These are phyloP conservation scores for Leishmania major DNA, from an alignment of 208 protist genomes.

Conservation along the genomic window DNA sequence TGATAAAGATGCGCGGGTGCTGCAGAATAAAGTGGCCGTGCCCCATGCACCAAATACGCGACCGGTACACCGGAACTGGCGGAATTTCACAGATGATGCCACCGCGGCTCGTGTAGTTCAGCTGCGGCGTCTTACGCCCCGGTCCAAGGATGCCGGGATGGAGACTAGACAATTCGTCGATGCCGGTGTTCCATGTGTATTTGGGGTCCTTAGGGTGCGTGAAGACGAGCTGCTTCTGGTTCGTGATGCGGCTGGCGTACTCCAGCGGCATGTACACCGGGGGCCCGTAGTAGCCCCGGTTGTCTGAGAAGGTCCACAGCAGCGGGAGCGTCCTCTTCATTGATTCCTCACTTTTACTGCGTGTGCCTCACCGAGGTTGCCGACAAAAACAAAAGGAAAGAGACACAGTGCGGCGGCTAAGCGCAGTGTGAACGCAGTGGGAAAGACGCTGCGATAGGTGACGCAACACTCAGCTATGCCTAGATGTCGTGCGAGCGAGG, in stretches of 20 bases:
- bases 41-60: conserved; percentile 89
- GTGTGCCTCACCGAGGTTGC: not conserved
- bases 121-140: conserved; percentile 78
- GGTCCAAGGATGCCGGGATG: conserved; percentile 76
- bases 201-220: conserved; percentile 89
- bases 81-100: conserved; percentile 90
- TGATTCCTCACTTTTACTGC: not conserved
- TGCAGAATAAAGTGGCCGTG: conserved; percentile 83
- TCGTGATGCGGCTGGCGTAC: conserved; percentile 84
- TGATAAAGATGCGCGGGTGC: conserved; percentile 91
- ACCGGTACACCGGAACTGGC: conserved; percentile 83
- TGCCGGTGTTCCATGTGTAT: conserved; percentile 83
- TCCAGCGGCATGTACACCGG: conserved; percentile 87
- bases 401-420: not conserved
- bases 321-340: conserved; percentile 56
- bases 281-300: conserved; percentile 83
- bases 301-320: conserved; percentile 75
- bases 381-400: not conserved
- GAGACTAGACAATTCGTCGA: conserved; percentile 70
- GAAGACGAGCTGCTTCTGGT: conserved; percentile 79
- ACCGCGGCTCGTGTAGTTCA: conserved; percentile 81
- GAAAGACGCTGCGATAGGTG: not conserved
- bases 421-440: not conserved
- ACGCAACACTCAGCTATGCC: not conserved
- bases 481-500: not conserved